Conservation (phyloP, 768 basidiomycete genomes). For the Boletus rex-veris region DNA sequence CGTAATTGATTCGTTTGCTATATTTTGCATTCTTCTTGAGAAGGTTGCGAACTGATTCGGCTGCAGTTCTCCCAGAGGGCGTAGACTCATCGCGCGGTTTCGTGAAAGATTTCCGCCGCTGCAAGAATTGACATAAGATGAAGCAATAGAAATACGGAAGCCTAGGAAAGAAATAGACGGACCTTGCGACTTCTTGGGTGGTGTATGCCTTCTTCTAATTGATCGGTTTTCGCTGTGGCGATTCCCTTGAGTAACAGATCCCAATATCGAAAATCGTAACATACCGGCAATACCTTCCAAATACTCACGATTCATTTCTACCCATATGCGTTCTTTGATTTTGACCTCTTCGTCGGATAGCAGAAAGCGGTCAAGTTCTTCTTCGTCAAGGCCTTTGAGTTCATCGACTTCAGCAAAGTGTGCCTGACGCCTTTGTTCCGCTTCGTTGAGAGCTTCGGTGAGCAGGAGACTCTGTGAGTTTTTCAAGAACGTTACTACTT, state of each 20-base stretch:
- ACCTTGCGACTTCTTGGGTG: constrained; percentile 72
- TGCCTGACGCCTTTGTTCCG: constrained; percentile 57
- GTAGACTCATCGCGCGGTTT: constrained; percentile 75
- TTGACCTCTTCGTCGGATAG: constrained; percentile 76
- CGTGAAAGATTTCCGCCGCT: constrained; percentile 67
- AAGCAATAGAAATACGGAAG: constrained; percentile 20
- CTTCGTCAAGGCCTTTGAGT: constrained; percentile 80
- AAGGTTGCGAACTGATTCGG: constrained; percentile 41
- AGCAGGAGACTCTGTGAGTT: constrained; percentile 60
- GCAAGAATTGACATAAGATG: constrained; percentile 11
- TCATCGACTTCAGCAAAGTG: constrained; percentile 52
- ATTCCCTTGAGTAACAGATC: constrained; percentile 44
- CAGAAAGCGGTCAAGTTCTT: constrained; percentile 79
- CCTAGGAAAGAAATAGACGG: constrained; percentile 40
- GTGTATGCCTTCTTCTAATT: constrained; percentile 37
- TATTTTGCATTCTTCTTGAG: constrained; percentile 85
- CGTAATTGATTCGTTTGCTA: constrained; percentile 92
- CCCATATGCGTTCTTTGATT: constrained; percentile 90
- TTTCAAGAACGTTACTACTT: constrained; percentile 64
- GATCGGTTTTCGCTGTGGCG: constrained; percentile 64
- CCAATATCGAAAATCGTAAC: constrained; percentile 2
- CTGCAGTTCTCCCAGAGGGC: constrained; percentile 36
- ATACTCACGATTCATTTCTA: constrained; percentile 89
- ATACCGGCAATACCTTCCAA: constrained; percentile 77
- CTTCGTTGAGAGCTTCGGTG: constrained; percentile 61